Evolutionary conservation across 352 stramenopile species (phyloP), one percentile per base, ranked within the genome.

Genomic region (Thraustotheca clavata): DNA sequence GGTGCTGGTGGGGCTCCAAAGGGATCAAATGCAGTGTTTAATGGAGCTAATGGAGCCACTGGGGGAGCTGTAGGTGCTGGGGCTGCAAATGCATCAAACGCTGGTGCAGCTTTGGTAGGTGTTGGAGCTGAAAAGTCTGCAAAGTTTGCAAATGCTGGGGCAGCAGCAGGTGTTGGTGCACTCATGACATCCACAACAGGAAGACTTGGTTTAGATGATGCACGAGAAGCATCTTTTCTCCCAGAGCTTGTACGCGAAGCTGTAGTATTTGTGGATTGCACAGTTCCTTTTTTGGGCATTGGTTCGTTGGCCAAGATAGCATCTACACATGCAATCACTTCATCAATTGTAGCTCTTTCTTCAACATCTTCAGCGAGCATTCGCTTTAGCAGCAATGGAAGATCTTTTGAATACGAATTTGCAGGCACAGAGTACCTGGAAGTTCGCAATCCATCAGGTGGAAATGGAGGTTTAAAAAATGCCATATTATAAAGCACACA

Each of bases 381-480:
- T 49, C 90, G 76, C 60, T 92, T 77, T 47, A 98, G 88, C 9
- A 98, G 76, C 39, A 88, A 79, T 31, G 95, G 80, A 1, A 98
- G 60, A 47, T 89, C 72, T 0, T 81, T 70, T n/a, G 88, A 94
- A 71, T 97, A 97, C 12, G 78, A 76, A 63, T 96, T 94, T 12
- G 89, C 76, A 8, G 93, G 95, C 67, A 98, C 95, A 55, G 88
- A 91, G 73, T 98, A 97, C 33, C 93, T 94, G 62, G 88, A 83
- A 0, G 91, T 98, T 27, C 98, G 74, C 59, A 99, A 92, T 14
- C 92, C 94, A 22, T 94, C 92, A 26, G 97, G 92, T 24, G 88
- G 83, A 73, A 99, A 99, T 24, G 95, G 97, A 65, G 97, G 95
- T 70, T 95, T 88, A 41, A 98, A 88, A 72, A 96, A 99, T 48